Evolutionary conservation across 176 grass and related monocot genomes (phyloP), one percentile per base, ranked within the genome.

Genomic region (Juncus inflexus): DNA sequence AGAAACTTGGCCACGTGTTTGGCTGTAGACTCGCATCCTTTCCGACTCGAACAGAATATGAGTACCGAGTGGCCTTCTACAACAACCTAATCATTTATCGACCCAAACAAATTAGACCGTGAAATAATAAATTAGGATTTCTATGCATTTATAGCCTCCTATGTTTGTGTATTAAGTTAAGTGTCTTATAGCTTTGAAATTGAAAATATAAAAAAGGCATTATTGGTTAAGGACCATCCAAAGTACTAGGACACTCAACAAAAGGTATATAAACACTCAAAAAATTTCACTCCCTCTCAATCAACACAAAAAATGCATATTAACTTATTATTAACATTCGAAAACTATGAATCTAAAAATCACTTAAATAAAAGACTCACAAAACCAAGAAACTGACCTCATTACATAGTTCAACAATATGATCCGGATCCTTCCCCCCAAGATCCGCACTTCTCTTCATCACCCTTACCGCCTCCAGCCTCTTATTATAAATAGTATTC

Each of bases 21-120:
- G 56, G 91, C 91, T 78, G 91, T 96, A 70, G 84, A 86, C 73
- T 96, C 91, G 15, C 91, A 96, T 60, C 91, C 91, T 86, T 96
- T 96, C 40, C 91, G 74, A 74, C 91, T 96, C 16, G 87, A 96
- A 81, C 91, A 96, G 75, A 96, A 96, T 58, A 96, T 74, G 81
- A 96, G 87, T 55, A 96, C 91, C 65, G 91, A 96, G 74, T 96
- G 91, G 28, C 91, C 91, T 66, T 96, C 77, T 76, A 78, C 66
- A 86, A 96, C 82, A 87, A 90, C 70, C 91, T 96, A 69, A 28
- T 28, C 14, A 19, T 14, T 69, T 70, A 78, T 58, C 51, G 37
- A 61, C 52, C 43, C 63, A 52, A 40, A 54, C 19, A 63, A 41
- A 3, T 1, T 53, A 73, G 55, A 12, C 19, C 50, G 56, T 42